phyloP scores from a whole-genome alignment of 192 early-diverging fungal species.

The Coemansia sp. region DNA sequence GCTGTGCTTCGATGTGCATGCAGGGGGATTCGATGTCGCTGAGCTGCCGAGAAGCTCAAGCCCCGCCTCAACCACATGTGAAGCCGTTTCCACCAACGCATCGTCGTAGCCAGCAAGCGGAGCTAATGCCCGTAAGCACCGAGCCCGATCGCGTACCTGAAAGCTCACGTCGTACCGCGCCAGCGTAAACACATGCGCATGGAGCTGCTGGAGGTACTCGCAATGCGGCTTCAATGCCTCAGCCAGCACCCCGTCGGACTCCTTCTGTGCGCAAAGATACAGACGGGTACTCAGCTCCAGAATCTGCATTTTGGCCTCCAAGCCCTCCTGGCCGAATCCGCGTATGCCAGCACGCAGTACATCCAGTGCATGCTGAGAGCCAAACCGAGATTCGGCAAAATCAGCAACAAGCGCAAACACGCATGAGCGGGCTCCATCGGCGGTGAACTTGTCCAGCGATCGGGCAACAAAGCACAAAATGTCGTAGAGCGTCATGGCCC shows the following conservation, averaged over 20 bases:
- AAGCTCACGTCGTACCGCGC: constrained; percentile 87
- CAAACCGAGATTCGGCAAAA: constrained; percentile 61
- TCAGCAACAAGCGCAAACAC: constrained; percentile 87
- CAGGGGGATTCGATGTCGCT: neutral
- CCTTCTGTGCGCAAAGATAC: neutral
- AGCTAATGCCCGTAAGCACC: constrained; percentile 56
- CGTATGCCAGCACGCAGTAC: constrained; percentile 75
- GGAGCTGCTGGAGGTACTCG: constrained; percentile 40
- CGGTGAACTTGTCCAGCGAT: constrained; percentile 15
- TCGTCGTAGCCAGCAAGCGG: constrained; percentile 30
- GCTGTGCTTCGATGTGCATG: neutral
- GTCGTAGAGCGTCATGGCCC: constrained; percentile 46
- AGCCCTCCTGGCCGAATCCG: constrained; percentile 53
- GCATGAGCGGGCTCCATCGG: constrained; percentile 68
- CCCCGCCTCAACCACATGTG: constrained; percentile 9
- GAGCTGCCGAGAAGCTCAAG: constrained; percentile 23
- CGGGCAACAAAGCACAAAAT: constrained; percentile 38
- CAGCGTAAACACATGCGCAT: constrained; percentile 78
- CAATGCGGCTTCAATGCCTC: constrained; percentile 8
- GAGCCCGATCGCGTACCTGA: constrained; percentile 85
- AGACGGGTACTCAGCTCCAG: constrained; percentile 67
- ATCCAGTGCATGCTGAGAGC: constrained; percentile 68
- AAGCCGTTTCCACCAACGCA: constrained; percentile 19
- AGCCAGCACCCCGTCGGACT: constrained; percentile 3
- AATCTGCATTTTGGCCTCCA: constrained; percentile 75